Percentiles rank a stretch among this genome's conserved stretches.
These are phyloP conservation scores for Aureobasidium pullulans DNA, from an alignment of 2,329 filamentous ascomycete species.

Conservation along the genomic window DNA sequence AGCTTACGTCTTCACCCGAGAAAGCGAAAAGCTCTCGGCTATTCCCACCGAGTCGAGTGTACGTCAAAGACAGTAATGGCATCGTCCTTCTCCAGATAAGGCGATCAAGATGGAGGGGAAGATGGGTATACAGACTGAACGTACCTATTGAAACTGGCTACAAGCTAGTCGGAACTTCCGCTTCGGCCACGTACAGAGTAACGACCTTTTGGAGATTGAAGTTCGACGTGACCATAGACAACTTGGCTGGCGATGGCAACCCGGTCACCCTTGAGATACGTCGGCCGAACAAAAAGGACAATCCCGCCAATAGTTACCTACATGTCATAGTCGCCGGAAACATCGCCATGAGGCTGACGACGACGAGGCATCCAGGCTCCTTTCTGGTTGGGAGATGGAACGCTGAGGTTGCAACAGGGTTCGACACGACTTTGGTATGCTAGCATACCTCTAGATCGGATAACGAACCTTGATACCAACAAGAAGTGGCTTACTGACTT, in stretches of 20 bases:
- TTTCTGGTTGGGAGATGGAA: background rate
- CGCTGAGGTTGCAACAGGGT: background rate
- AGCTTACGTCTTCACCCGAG: background rate
- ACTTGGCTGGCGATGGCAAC: background rate
- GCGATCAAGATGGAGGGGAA: background rate
- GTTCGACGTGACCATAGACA: background rate
- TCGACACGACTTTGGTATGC: background rate
- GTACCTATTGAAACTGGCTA: background rate
- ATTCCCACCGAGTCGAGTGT: too few relatives aligned
- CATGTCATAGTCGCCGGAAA: background rate
- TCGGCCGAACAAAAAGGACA: background rate
- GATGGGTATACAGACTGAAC: background rate
- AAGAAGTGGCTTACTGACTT: too few relatives aligned
- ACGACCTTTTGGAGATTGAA: background rate
- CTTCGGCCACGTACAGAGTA: background rate
- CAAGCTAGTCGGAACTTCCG: background rate
- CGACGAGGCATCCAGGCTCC: background rate
- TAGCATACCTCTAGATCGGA: too few relatives aligned
- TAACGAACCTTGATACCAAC: too few relatives aligned
- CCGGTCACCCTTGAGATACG: background rate
- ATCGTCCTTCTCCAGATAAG: background rate
- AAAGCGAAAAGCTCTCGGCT: background rate
- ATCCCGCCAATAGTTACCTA: background rate
- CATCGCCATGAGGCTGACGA: background rate
- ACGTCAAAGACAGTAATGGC: background rate